A percentile compares a stretch with the other conserved stretches of the same genome.
phyloP scores from a whole-genome alignment of 2,329 filamentous ascomycete species.

The Fusarium bulbicola region DNA sequence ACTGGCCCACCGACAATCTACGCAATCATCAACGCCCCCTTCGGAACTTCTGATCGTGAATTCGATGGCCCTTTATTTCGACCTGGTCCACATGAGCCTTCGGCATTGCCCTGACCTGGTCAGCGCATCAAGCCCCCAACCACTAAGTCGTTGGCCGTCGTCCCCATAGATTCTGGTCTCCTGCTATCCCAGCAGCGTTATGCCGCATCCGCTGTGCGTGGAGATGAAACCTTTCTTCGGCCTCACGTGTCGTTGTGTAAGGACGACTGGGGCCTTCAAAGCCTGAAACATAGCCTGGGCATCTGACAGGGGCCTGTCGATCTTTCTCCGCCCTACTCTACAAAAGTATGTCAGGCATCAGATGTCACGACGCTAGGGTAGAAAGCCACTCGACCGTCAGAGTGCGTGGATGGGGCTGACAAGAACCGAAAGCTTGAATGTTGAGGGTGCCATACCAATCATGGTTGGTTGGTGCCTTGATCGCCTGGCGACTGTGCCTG shows the following conservation, averaged over 20 bases:
- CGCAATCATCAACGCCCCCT: constrained; percentile 31
- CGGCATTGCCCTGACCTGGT: constrained; percentile 23
- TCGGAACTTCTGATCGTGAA: constrained; percentile 35
- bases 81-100: constrained; percentile 27
- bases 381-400: constrained; percentile 34
- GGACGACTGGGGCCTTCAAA: constrained; percentile 23
- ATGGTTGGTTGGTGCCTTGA: constrained; percentile 35
- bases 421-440: constrained; percentile 35
- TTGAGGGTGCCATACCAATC: constrained; percentile 24
- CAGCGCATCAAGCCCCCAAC: constrained; percentile 20
- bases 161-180: constrained; percentile 25
- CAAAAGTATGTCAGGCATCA: constrained; percentile 21
- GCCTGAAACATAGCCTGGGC: constrained; percentile 39
- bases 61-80: constrained; percentile 30
- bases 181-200: constrained; percentile 33
- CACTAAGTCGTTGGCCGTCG: constrained; percentile 22
- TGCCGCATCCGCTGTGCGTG: constrained; percentile 40
- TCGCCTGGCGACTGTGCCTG: constrained; percentile 28
- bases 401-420: constrained; percentile 30
- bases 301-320: constrained; percentile 35
- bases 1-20: constrained; percentile 41
- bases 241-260: constrained; percentile 43
- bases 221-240: constrained; percentile 41
- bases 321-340: constrained; percentile 32
- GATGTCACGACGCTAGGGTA: constrained; percentile 29